phyloP scores from a whole-genome alignment of 2,329 filamentous ascomycete species.

The Chaetomium sp. region DNA sequence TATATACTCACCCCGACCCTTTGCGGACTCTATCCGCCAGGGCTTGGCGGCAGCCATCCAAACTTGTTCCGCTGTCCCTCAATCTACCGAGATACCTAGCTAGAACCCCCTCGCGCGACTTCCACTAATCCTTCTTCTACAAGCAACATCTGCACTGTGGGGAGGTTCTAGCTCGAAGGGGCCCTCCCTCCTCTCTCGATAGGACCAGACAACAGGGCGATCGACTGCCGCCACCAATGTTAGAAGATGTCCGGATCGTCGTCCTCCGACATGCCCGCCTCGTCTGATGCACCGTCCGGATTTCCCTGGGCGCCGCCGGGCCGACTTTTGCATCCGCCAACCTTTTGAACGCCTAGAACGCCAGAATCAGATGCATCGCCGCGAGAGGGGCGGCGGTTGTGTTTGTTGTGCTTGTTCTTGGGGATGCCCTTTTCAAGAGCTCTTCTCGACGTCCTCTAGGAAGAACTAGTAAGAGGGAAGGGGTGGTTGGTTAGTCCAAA shows the following conservation, averaged over 20 bases:
- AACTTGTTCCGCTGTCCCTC: conserved; percentile 55
- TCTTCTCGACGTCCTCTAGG: conserved; percentile 68
- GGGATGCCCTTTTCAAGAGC: conserved; percentile 57
- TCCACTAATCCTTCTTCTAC: no score
- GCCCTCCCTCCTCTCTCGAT: conserved; percentile 24
- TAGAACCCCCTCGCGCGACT: background rate
- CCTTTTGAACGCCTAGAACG: conserved; percentile 49
- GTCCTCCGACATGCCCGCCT: conserved; percentile 53
- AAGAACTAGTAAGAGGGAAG: conserved; percentile 61
- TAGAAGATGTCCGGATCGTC: conserved; percentile 57
- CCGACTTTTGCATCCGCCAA: conserved; percentile 19
- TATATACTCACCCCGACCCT: background rate
- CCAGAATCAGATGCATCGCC: conserved; percentile 37
- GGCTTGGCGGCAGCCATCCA: conserved; percentile 53
- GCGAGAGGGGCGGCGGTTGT: conserved; percentile 28
- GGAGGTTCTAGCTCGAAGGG: no score
- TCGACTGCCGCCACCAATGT: conserved; percentile 53
- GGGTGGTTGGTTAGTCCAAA: background rate
- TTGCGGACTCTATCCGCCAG: conserved; percentile 1
- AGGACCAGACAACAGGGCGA: conserved; percentile 61
- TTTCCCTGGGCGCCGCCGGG: conserved; percentile 27
- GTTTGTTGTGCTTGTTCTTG: conserved; percentile 33
- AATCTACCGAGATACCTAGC: conserved; percentile 35
- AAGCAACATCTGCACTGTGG: no score
- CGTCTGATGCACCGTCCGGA: conserved; percentile 34